Conservation (phyloP, 306 rosid genomes). For the Mucuna pruriens region DNA sequence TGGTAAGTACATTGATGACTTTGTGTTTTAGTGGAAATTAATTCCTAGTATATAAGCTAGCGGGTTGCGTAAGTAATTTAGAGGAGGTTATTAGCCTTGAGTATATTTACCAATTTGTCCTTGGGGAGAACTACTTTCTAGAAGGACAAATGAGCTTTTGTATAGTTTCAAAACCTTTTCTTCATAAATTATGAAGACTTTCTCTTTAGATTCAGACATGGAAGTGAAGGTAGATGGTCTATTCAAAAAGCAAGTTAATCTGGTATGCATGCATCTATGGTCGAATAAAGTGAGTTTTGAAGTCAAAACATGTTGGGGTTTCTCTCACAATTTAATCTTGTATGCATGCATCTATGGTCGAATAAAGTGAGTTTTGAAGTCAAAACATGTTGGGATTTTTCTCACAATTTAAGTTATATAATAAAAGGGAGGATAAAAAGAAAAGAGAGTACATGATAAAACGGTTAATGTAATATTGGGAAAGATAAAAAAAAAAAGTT, state of each 20-base stretch:
- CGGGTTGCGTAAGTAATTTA: slow-evolving; percentile 14
- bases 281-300: not conserved
- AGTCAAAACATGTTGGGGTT: not conserved
- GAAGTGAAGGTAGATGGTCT: slow-evolving; percentile 8
- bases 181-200: not conserved
- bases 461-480: not conserved
- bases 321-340: not conserved
- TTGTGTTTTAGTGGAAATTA: not conserved
- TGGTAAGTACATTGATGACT: slow-evolving; percentile 24
- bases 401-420: not conserved
- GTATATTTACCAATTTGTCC: slow-evolving; percentile 10
- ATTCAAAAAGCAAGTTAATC: slow-evolving; percentile 1
- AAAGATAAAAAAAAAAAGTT: not conserved
- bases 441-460: too few species aligned
- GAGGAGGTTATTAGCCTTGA: not conserved
- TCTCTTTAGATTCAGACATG: not conserved
- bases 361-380: slow-evolving; percentile 11
- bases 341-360: not conserved
- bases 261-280: not conserved
- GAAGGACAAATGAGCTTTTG: not conserved
- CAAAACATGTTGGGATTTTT: not conserved
- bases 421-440: too few species aligned
- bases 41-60: slow-evolving; percentile 12
- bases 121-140: not conserved
- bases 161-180: not conserved